Evolutionary conservation across 2,329 filamentous ascomycete genomes (phyloP).

Genomic region (Colletotrichum spaethianum): DNA sequence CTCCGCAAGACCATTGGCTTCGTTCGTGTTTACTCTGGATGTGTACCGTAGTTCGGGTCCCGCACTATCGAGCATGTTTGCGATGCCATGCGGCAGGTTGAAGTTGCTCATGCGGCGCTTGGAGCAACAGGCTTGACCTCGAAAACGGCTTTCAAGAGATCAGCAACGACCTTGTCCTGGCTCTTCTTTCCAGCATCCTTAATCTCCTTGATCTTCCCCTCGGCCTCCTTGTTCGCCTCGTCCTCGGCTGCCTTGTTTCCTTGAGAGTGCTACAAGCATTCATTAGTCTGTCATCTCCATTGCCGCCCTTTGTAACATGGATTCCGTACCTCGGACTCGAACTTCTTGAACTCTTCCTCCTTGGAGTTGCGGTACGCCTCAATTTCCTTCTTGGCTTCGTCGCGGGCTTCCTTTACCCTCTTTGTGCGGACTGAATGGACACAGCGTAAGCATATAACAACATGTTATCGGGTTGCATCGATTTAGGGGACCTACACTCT

Average conservation of each 20-base stretch:
- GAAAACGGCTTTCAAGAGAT: slow-evolving; percentile 87
- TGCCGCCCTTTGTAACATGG: background rate
- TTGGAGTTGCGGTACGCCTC: slow-evolving; percentile 91
- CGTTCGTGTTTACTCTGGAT: background rate
- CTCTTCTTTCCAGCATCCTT: slow-evolving; percentile 83
- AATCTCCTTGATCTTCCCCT: slow-evolving; percentile 87
- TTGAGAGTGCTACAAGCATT: slow-evolving; percentile 81
- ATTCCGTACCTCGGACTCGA: slow-evolving; percentile 77
- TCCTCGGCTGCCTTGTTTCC: slow-evolving; percentile 87
- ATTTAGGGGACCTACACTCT: slow-evolving; percentile 79
- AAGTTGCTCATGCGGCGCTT: slow-evolving; percentile 43
- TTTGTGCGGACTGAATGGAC: slow-evolving; percentile 79
- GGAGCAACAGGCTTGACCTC: slow-evolving; percentile 81
- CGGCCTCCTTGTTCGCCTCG: slow-evolving; percentile 84
- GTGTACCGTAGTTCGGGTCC: background rate
- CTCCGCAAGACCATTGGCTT: background rate
- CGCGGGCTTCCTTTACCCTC: slow-evolving; percentile 94
- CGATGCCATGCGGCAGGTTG: slow-evolving; percentile 1
- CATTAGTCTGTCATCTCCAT: background rate
- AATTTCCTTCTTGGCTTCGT: slow-evolving; percentile 98
- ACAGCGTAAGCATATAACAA: slow-evolving; percentile 23
- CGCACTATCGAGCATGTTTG: slow-evolving; percentile 1
- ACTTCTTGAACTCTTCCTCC: slow-evolving; percentile 95
- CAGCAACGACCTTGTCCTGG: slow-evolving; percentile 84
- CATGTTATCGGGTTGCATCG: slow-evolving; percentile 25